A percentile compares a stretch with the other conserved stretches of the same genome.
phyloP scores from a whole-genome alignment of 2,329 filamentous ascomycete genomes.

The Calonectria multiphialidica region DNA sequence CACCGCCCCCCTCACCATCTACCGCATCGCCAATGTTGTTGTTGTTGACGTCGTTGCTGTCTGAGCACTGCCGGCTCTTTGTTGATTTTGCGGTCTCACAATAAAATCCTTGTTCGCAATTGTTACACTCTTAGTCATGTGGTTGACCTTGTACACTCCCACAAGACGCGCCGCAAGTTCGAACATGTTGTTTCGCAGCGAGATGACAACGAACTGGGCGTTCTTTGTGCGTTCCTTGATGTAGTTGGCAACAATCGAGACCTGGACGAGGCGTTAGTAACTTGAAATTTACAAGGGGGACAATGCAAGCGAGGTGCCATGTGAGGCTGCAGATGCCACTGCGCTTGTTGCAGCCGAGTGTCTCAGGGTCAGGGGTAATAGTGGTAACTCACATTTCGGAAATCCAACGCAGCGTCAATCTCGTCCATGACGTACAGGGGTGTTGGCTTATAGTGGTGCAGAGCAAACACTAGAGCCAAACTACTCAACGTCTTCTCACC shows the following conservation, averaged over 20 bases:
- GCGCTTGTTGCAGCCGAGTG: constrained; percentile 37
- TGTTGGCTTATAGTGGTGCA: constrained; percentile 98
- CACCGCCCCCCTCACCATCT: constrained; percentile 5
- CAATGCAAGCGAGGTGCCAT: constrained; percentile 26
- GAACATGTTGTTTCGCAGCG: constrained; percentile 99
- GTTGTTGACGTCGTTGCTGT: constrained; percentile 27
- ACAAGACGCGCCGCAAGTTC: constrained; percentile 95
- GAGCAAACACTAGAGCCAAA: constrained; percentile 94
- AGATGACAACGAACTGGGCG: constrained; percentile 99
- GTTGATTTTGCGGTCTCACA: constrained; percentile 50
- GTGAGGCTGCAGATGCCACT: constrained; percentile 26
- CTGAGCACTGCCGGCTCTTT: constrained; percentile 43
- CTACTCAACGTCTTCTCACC: constrained; percentile 97
- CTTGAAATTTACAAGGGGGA: constrained; percentile 19
- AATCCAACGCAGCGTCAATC: constrained; percentile 97
- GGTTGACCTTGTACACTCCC: constrained; percentile 99
- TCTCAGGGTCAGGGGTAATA: constrained; percentile 30
- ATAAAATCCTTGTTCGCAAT: constrained; percentile 89
- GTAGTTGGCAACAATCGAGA: constrained; percentile 97
- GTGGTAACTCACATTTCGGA: constrained; percentile 84
- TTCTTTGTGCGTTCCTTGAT: constrained; percentile 99
- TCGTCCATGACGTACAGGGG: constrained; percentile 99
- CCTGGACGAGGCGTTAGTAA: constrained; percentile 61
- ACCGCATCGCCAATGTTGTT: constrained; percentile 52
- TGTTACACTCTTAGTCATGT: constrained; percentile 95